A percentile compares a stretch with the other conserved stretches of the same genome.
Conservation (phyloP, 2,329 filamentous ascomycete species). For the Fusarium mangiferae region DNA sequence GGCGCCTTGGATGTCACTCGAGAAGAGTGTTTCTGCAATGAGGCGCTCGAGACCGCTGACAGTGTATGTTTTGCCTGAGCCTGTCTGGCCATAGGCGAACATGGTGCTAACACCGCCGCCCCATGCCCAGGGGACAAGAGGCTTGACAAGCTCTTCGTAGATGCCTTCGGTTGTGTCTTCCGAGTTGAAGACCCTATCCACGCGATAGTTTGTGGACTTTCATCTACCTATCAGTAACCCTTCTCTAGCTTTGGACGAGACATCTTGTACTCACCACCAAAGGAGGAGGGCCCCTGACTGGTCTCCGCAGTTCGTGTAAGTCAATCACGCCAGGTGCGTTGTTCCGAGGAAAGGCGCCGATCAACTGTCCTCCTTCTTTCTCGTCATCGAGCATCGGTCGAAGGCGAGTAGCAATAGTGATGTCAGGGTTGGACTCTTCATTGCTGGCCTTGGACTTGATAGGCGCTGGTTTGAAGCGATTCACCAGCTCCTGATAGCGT, state of each 20-base stretch:
- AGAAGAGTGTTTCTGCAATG: slow-evolving; percentile 51
- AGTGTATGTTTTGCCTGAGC: slow-evolving; percentile 60
- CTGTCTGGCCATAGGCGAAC: slow-evolving; percentile 61
- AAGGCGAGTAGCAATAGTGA: slow-evolving; percentile 51
- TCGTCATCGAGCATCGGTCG: slow-evolving; percentile 52
- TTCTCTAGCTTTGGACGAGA: too few species aligned
- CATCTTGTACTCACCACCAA: slow-evolving; percentile 43
- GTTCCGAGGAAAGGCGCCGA: slow-evolving; percentile 31
- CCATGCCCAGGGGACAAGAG: slow-evolving; percentile 58
- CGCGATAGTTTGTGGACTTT: slow-evolving; percentile 49
- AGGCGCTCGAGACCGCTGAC: slow-evolving; percentile 55
- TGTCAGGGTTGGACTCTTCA: slow-evolving; percentile 38
- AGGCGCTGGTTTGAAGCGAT: slow-evolving; percentile 40
- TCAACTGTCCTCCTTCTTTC: slow-evolving; percentile 41
- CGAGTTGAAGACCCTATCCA: slow-evolving; percentile 51
- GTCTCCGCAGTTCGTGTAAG: slow-evolving; percentile 51
- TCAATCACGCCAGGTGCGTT: slow-evolving; percentile 40
- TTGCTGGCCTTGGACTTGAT: slow-evolving; percentile 1
- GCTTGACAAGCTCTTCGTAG: slow-evolving; percentile 53
- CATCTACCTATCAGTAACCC: neutral
- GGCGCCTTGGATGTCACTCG: slow-evolving; percentile 33
- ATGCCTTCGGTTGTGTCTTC: slow-evolving; percentile 52
- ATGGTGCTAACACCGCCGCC: slow-evolving; percentile 59
- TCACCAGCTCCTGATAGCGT: slow-evolving; percentile 45
- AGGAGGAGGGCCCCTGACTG: slow-evolving; percentile 45